Evolutionary conservation across 1,139 yeast species (phyloP), one percentile per base, ranked within the genome.

Genomic region (Blastobotrys niveus): DNA sequence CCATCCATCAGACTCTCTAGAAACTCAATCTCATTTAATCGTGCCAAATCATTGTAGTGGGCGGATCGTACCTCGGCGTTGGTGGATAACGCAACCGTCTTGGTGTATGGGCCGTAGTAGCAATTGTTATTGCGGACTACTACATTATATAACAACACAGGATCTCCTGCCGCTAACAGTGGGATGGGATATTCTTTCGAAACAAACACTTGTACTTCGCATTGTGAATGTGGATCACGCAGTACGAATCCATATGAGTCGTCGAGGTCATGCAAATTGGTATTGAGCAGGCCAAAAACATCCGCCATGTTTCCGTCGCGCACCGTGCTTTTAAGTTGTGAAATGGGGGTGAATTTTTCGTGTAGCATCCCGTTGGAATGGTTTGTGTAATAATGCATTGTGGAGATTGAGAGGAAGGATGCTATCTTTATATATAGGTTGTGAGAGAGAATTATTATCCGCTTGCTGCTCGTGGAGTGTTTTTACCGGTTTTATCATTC

Each of bases 221-320:
- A 12, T 2, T n/a, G 17, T 3, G 42, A 30, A 10, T 25, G 26
- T 17, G 38, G 34, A 33, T 33, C 43, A n/a, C 9, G 24, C 9
- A 40, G 34, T 3, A 40, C 43, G 20, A 40, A 40, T 14, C 38
- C 43, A 17, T 33, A 33, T 17, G 34, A 32, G 27, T 40, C 38
- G 33, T 40, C 43, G 27, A 40, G 26, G 24, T 40, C 43, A 15
- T 40, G 43, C 12, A 40, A 15, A 14, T 34, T 40, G 5, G 43
- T 40, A 21, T 40, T 40, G 14, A 40, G 27, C 26, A 40, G 14
- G 5, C 43, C 43, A 25, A 17, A 40, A n/a, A 40, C 21, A 22
- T 40, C 38, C 5, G 38, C 36, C 38, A 40, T 40, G 18, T 34
- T 40, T 4, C 43, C 43, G 14, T 18, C 15, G 19, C 34, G 18